Base-by-base conservation (phyloP, 306 rosid species). In the Ammopiptanthus mongolicus region DNA sequence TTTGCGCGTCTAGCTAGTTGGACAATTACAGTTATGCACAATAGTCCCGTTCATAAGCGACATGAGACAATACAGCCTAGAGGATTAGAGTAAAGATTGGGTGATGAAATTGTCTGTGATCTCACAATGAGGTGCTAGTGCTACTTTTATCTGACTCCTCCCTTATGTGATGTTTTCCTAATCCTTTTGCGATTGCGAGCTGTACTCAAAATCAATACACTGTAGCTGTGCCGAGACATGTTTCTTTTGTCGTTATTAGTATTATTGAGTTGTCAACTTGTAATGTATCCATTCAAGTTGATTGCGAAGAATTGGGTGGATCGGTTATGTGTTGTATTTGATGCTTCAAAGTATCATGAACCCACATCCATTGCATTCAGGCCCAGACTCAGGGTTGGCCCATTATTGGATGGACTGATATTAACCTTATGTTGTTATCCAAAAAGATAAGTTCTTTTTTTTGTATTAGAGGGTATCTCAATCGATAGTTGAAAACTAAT, bases 31-130 rank as follows among this genome's bases (percentile, higher is more conserved):
- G 60, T 69, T 22, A 48, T 22, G 55, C 37, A 46, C 18, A 17
- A n/a, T 4, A 60, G 73, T 61, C 66, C n/a, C 21, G 70, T 61
- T 36, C 78, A 71, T 71, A 71, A 18, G 66, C 29, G 72, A 78
- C 73, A 78, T 7, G 47, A 70, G 42, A 51, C 72, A 78, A 25
- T 6, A 77, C 71, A 74, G 51, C 21, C 48, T 74, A 46, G 69
- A 60, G 36, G 70, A 78, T 78, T 69, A 36, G 64, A 58, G 55
- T 69, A 48, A 59, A 69, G 33, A 34, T 8, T 62, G 42, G 18
- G 25, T 41, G 28, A 59, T 44, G 2, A 48, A 48, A 48, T 6
- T 48, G 19, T 48, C 19, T 48, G 19, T 48, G 53, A 48, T 48
- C 18, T 48, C 21, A n/a, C 21, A 15, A 48, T n/a, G 53, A 14